Evolutionary conservation across 192 early-diverging fungal species (phyloP).

Genomic region (Umbelopsis sp.): DNA sequence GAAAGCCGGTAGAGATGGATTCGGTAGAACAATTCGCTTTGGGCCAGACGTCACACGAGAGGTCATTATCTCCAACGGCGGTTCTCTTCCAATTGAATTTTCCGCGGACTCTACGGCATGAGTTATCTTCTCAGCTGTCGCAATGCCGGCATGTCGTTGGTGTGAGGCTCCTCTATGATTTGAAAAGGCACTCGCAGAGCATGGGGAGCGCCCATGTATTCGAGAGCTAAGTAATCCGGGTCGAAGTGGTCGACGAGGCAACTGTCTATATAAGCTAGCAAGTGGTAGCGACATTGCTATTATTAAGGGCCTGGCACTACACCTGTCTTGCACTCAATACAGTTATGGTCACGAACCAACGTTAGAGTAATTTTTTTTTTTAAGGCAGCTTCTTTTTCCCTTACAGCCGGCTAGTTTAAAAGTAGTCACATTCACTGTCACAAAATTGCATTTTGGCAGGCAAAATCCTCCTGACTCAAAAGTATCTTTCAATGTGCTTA

Average conservation of each 20-base stretch:
- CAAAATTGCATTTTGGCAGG: not conserved
- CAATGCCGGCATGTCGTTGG: slow-evolving; percentile 13
- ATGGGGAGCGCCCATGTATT: not conserved
- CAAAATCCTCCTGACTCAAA: not conserved
- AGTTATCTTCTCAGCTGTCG: not conserved
- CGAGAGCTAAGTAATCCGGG: not conserved
- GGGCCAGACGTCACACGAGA: not conserved
- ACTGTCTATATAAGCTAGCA: slow-evolving; percentile 17
- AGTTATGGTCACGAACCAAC: not conserved
- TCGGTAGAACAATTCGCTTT: slow-evolving; percentile 34
- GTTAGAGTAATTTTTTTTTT: slow-evolving; percentile 1
- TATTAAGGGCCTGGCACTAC: not conserved
- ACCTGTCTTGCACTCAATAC: not conserved
- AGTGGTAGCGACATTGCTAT: slow-evolving; percentile 17
- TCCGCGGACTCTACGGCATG: not conserved
- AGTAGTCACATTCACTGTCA: slow-evolving; percentile 1
- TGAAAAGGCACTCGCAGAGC: not conserved
- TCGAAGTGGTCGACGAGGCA: not conserved
- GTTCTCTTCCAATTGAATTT: not conserved
- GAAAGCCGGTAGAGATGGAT: slow-evolving; percentile 31
- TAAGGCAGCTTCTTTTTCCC: not conserved
- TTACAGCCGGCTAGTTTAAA: not conserved
- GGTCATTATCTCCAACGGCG: slow-evolving; percentile 5
- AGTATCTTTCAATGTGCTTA: not conserved
- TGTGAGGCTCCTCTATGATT: not conserved